Base-by-base conservation (phyloP, 805 yeast genomes). In the Peterozyma xylosa region DNA sequence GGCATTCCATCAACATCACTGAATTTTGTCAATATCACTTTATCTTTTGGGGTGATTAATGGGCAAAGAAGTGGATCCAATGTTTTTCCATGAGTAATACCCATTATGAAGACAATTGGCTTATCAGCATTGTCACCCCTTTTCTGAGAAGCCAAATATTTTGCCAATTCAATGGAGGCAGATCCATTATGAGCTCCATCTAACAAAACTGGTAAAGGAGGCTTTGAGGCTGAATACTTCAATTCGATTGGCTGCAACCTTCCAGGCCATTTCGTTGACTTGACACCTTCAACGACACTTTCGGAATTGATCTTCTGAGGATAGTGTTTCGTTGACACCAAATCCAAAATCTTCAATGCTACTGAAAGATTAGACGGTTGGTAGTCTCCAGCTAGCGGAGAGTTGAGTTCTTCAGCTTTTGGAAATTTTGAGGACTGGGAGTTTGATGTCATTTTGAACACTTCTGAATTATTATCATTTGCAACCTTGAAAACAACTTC, bases 141-240 rank as follows among this genome's bases (percentile, higher is more conserved):
- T 35, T 55, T 47, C 1, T 45, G 37, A 1, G 46, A 34, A 5
- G 67, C 59, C 2, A 89, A 60, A 56, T 69, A 87, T 35, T 69
- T 69, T 0, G 73, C 74, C 30, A 93, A 65, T 53, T 84, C 87
- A n/a, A 64, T 61, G 0, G 96, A 93, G 0, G 97, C 96, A 47
- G 81, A 78, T 5, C 78, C 80, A 57, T 93, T 93, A 59, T 93
- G 98, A 0, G 98, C 97, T 2, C 98, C 98, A 63, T 91, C 98
- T 2, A 93, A 55, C 3, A 93, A 60, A 0, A 80, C 59, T 1
- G 53, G 49, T 0, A 69, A 42, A 1, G 58, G 50, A 2, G 59
- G 41, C 16, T 33, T 6, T 49, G 52, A 17, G 58, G 52, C 42
- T 1, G 54, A 45, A 11, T 57, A 51, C 7, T 55, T 50, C n/a